Conservation (phyloP, 768 basidiomycete genomes). For the Calocybe indica region DNA sequence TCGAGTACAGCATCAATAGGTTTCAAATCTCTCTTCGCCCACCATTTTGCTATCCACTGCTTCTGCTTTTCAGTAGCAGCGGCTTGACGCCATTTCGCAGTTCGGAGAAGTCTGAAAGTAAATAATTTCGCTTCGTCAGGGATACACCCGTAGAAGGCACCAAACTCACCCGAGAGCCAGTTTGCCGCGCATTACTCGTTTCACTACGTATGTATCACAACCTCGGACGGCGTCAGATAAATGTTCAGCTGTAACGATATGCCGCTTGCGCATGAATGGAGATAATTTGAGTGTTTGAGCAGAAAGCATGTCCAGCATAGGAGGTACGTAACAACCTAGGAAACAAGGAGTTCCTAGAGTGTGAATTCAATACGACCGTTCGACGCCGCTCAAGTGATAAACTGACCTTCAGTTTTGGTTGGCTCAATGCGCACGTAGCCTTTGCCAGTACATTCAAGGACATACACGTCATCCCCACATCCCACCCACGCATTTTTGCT, state of each 20-base stretch:
- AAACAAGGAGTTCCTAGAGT: slow-evolving; percentile 25
- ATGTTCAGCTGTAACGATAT: slow-evolving; percentile 47
- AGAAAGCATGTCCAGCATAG: slow-evolving; percentile 37
- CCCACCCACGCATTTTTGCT: slow-evolving; percentile 75
- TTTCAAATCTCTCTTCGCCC: slow-evolving; percentile 24
- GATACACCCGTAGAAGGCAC: neutral
- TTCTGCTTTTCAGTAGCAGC: slow-evolving; percentile 62
- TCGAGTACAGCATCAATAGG: slow-evolving; percentile 12
- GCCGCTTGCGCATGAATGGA: slow-evolving; percentile 47
- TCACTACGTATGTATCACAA: slow-evolving; percentile 60
- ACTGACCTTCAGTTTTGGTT: slow-evolving; percentile 28
- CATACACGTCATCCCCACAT: slow-evolving; percentile 63
- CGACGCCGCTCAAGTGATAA: neutral
- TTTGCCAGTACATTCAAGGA: slow-evolving; percentile 69
- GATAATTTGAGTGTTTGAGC: slow-evolving; percentile 40
- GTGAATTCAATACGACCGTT: neutral
- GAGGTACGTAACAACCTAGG: slow-evolving; percentile 49
- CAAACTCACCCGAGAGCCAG: slow-evolving; percentile 41
- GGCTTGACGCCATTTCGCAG: slow-evolving; percentile 58
- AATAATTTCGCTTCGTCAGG: neutral
- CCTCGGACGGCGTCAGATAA: slow-evolving; percentile 58
- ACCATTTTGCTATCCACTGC: slow-evolving; percentile 46
- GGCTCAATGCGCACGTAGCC: slow-evolving; percentile 64
- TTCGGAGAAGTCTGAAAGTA: slow-evolving; percentile 46
- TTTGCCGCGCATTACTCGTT: slow-evolving; percentile 47